phyloP scores from a whole-genome alignment of 2,329 filamentous ascomycete genomes.

The Alternaria triticimaculans region DNA sequence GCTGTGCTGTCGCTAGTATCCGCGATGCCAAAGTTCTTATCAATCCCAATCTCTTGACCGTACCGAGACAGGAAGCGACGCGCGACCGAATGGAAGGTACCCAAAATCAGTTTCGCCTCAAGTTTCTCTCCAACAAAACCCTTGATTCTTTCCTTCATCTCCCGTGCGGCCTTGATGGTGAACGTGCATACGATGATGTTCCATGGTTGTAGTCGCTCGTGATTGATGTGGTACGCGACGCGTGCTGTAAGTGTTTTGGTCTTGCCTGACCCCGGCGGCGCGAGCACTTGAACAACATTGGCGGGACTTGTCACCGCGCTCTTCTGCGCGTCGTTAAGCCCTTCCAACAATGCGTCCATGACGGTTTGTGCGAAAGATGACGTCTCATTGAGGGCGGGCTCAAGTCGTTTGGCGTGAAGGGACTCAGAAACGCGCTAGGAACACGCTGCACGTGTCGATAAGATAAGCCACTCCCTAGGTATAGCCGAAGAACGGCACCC shows the following conservation, averaged over 20 bases:
- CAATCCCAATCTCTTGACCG: conserved; percentile 81
- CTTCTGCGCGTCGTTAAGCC: conserved; percentile 69
- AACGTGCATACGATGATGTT: conserved; percentile 96
- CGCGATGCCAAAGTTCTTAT: conserved; percentile 86
- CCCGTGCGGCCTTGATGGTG: conserved; percentile 89
- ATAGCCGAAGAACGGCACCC: background rate
- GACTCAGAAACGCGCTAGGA: conserved; percentile 11
- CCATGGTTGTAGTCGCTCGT: conserved; percentile 75
- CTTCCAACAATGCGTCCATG: conserved; percentile 64
- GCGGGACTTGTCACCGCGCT: conserved; percentile 69
- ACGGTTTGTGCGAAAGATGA: conserved; percentile 9
- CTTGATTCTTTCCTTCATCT: conserved; percentile 90
- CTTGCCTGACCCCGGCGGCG: conserved; percentile 77
- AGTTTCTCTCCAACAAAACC: conserved; percentile 78
- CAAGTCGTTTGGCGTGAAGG: background rate
- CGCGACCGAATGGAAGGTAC: conserved; percentile 94
- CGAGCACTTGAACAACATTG: conserved; percentile 66
- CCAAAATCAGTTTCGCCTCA: conserved; percentile 79
- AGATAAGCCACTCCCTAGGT: background rate
- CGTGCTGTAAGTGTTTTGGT: conserved; percentile 94
- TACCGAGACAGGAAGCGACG: conserved; percentile 84
- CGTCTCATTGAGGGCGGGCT: conserved; percentile 15
- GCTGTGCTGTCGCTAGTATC: conserved; percentile 81
- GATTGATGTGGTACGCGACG: conserved; percentile 83
- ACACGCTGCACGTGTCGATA: conserved; percentile 9